Evolutionary conservation across 225 moss, liverwort and hornwort species (phyloP), one percentile per base, ranked within the genome.

Genomic region (Polytrichum formosum): DNA sequence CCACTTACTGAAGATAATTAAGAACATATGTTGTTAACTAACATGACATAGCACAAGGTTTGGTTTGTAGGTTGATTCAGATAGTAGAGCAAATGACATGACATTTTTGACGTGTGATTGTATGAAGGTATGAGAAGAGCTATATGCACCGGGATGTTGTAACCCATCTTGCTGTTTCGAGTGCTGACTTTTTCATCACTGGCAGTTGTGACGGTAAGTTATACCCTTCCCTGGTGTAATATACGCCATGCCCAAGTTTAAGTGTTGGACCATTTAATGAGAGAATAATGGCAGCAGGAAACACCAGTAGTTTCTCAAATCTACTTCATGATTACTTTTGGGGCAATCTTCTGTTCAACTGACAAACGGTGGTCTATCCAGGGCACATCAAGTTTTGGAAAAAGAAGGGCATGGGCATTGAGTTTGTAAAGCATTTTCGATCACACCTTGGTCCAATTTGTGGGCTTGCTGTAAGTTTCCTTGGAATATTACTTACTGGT

Each of bases 331-430:
- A 23, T 6, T 22, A 23, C n/a, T 23, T 58, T 58, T 6, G 21
- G 23, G 56, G 58, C 9, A 20, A 20, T 23, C 58, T 58, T 58
- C 23, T 20, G 58, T 9, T 58, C 70, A 33, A 46, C 69, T 82
- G 73, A 67, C 72, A 27, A 58, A n/a, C n/a, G 53, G 26, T 22
- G 26, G 22, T 69, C n/a, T 68, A 18, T 67, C 62, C 84, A 98
- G 97, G 97, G 1, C 98, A 99, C 70, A 79, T 99, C 63, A 99
- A 99, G 84, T 94, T 99, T 26, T 99, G 98, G 98, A 99, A 99
- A 70, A 99, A 99, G 33, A 99, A 94, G 54, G 92, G 90, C 61
- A 72, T 91, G 70, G 98, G 98, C 28, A 90, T 99, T 33, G 98
- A 99, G 78, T 94, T 99, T 78, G 98, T 99, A 71, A 99, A 99